These are phyloP conservation scores for Parathielavia appendiculata DNA, from an alignment of 495 filamentous ascomycete species.

Conservation along the genomic window DNA sequence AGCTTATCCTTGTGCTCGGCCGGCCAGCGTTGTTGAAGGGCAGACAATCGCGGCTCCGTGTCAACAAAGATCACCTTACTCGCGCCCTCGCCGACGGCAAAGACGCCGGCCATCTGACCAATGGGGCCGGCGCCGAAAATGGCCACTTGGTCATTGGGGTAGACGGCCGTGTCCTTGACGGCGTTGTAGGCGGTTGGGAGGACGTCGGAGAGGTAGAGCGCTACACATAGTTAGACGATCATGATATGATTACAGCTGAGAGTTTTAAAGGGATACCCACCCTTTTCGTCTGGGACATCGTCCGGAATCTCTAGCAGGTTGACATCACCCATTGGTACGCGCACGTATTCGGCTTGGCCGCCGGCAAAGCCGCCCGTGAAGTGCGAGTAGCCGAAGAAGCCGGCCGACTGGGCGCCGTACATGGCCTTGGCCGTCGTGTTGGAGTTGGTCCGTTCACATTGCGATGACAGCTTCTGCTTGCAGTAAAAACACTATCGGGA, in stretches of 20 bases:
- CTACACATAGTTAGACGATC: constrained; percentile 6
- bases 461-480: constrained; percentile 64
- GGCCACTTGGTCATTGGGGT: constrained; percentile 71
- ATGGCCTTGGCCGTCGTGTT: constrained; percentile 64
- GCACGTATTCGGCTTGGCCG: constrained; percentile 81
- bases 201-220: constrained; percentile 76
- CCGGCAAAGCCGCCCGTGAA: constrained; percentile 87
- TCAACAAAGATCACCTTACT: constrained; percentile 77
- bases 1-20: constrained; percentile 36
- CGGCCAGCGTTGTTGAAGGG: constrained; percentile 58
- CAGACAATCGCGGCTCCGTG: constrained; percentile 68
- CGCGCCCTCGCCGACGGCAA: constrained; percentile 66
- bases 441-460: constrained; percentile 74
- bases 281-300: constrained; percentile 82
- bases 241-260: neutral
- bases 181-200: constrained; percentile 72
- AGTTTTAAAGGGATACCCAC: constrained; percentile 37
- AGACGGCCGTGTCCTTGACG: constrained; percentile 79
- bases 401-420: constrained; percentile 69
- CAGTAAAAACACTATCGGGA: constrained; percentile 63
- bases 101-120: constrained; percentile 75
- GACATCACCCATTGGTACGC: constrained; percentile 76
- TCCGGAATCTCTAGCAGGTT: constrained; percentile 79
- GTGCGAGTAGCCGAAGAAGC: constrained; percentile 68
- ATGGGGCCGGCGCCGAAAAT: constrained; percentile 77